These are phyloP conservation scores for Beauveria brongniartii DNA, from an alignment of 2,329 filamentous ascomycete species.

Conservation along the genomic window DNA sequence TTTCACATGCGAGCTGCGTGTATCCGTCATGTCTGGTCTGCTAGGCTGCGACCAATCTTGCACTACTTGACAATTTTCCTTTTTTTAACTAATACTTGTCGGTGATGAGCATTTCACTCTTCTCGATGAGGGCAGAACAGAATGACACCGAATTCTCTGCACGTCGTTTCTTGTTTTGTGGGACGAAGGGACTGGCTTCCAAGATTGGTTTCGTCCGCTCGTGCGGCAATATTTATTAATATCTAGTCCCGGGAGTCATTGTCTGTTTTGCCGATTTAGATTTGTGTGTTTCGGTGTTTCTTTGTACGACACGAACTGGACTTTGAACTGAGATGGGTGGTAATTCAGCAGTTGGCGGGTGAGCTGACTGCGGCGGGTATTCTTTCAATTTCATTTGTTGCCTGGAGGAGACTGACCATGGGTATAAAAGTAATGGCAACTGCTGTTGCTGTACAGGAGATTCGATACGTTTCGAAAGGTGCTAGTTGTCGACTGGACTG, in stretches of 20 bases:
- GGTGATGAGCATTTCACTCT: neutral
- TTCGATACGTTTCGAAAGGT: neutral
- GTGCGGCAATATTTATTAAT: neutral
- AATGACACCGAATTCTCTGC: neutral
- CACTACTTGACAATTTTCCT: neutral
- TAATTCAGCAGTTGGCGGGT: neutral
- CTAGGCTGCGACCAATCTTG: neutral
- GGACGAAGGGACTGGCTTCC: neutral
- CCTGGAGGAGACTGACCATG: constrained; percentile 5
- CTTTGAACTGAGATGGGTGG: neutral
- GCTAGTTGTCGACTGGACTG: neutral
- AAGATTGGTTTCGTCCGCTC: neutral
- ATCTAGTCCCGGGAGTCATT: neutral
- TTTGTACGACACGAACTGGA: constrained; percentile 12
- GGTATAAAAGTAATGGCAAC: neutral
- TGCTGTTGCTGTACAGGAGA: neutral
- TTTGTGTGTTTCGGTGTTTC: constrained; percentile 14
- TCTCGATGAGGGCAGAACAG: neutral
- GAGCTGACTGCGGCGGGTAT: neutral
- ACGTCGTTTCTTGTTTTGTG: neutral
- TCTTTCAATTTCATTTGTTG: constrained; percentile 1
- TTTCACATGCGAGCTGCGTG: neutral
- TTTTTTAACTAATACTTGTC: neutral
- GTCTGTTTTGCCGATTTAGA: constrained; percentile 15
- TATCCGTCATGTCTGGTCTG: neutral